Conservation (phyloP, 2,329 filamentous ascomycete genomes). For the Zymoseptoria pseudotritici region DNA sequence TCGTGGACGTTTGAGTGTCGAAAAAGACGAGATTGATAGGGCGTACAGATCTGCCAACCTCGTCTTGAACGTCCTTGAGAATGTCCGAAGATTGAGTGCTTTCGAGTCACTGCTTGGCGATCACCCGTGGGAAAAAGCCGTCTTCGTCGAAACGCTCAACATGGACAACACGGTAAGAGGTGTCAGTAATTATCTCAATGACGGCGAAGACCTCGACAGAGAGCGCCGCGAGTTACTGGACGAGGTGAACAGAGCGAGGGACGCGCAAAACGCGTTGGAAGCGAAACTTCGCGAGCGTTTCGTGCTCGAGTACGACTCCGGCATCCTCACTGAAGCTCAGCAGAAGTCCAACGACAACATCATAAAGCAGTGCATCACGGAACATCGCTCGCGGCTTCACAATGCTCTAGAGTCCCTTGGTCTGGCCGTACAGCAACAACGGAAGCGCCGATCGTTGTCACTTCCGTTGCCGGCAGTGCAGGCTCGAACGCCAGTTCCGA, state of each 20-base stretch:
- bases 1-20: not conserved
- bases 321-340: not conserved
- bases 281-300: not conserved
- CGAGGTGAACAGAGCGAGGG: not conserved
- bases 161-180: not conserved
- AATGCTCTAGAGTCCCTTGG: not conserved
- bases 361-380: not conserved
- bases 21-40: not conserved
- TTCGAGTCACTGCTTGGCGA: slow-evolving; percentile 5
- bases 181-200: not conserved
- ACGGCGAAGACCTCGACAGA: not conserved
- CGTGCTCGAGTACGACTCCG: not conserved
- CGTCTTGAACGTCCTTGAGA: not conserved
- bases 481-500: not conserved
- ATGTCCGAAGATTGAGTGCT: not conserved
- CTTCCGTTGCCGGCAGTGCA: not conserved
- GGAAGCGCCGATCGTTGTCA: not conserved
- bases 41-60: not conserved
- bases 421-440: not conserved
- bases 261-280: not conserved
- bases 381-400: not conserved
- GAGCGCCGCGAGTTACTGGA: not conserved
- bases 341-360: not conserved
- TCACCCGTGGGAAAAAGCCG: slow-evolving; percentile 2
- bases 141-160: not conserved